Evolutionary conservation across 352 stramenopile genomes (phyloP), one percentile per base, ranked within the genome.

Genomic region (Globisporangium ultimum): DNA sequence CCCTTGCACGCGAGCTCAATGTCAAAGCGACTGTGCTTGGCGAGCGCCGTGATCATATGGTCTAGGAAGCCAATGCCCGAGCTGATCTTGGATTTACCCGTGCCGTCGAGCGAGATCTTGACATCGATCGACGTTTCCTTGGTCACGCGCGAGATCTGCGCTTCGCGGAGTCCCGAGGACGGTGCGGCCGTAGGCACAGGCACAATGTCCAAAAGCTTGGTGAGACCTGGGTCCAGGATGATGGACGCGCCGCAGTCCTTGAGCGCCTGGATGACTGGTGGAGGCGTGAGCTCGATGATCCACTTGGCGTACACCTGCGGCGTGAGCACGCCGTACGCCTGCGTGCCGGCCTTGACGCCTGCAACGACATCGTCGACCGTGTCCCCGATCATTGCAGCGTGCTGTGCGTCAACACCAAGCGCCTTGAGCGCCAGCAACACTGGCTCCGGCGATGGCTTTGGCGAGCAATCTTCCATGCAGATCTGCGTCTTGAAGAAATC

Each of bases 321-420:
- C 9, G 92, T 97, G 8, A 96, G 72, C 52, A 98, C 89, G 14
- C 88, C 92, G 42, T 90, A 88, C 5, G 80, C 84, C n/a, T 65
- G 20, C 2, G 79, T 76, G 3, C 82, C 84, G 5, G 93, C 91
- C 11, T 74, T 70, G 3, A 89, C 71, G 10, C 84, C 95, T 1
- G 96, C 91, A 20, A 84, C 63, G 60, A 98, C 91, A 68, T 99
- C 96, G 67, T 99, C 96, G 6, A 97, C 94, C 6, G 96, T 99
- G 74, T 99, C 96, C 11, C 96, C 96, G 6, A 99, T 77, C 82
- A 99, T 97, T 46, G 88, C 76, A 0, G 89, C 91, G 51, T 91
- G 64, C 21, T 72, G 62, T 0, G 93, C 74, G 21, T 64, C 64
- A 8, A 98, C 75, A 17, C 70, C 72, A n/a, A 99, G 72, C 9